Conservation (phyloP, 2,329 filamentous ascomycete species). For the Byssothecium circinans region DNA sequence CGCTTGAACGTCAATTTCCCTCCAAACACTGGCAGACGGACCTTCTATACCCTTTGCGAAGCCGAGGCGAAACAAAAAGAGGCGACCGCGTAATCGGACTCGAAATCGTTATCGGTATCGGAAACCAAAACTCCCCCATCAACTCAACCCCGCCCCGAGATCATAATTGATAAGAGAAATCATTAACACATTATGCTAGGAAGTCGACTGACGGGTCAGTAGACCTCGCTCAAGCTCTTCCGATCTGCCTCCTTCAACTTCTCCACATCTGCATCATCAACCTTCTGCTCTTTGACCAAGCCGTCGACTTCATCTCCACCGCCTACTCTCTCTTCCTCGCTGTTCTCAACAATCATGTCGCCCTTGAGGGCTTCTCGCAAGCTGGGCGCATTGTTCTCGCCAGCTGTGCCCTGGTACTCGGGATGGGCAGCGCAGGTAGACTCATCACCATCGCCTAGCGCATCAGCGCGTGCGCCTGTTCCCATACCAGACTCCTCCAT, state of each 20-base stretch:
- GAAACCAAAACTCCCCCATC: not conserved
- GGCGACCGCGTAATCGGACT: no score
- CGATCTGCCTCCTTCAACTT: slow-evolving; percentile 33
- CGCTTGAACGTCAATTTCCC: no score
- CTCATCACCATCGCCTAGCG: slow-evolving; percentile 47
- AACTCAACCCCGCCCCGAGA: not conserved
- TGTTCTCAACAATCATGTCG: slow-evolving; percentile 37
- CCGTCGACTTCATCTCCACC: slow-evolving; percentile 11
- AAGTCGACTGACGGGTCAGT: slow-evolving; percentile 28
- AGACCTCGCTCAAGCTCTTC: slow-evolving; percentile 37
- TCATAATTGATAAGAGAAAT: no score
- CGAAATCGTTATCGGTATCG: no score
- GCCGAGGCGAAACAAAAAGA: no score
- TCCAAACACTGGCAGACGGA: no score
- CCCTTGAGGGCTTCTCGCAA: slow-evolving; percentile 38
- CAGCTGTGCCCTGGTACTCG: not conserved
- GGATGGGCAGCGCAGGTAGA: slow-evolving; percentile 20
- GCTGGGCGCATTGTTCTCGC: slow-evolving; percentile 22
- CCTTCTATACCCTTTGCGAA: no score
- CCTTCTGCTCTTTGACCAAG: slow-evolving; percentile 15
- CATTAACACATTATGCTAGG: no score
- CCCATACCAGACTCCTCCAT: slow-evolving; percentile 53
- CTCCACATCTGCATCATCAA: slow-evolving; percentile 31
- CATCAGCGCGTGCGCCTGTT: slow-evolving; percentile 47
- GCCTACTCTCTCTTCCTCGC: slow-evolving; percentile 22